A percentile compares a stretch with the other conserved stretches of the same genome.
phyloP scores from a whole-genome alignment of 768 basidiomycete genomes.

The Galerina marginata region DNA sequence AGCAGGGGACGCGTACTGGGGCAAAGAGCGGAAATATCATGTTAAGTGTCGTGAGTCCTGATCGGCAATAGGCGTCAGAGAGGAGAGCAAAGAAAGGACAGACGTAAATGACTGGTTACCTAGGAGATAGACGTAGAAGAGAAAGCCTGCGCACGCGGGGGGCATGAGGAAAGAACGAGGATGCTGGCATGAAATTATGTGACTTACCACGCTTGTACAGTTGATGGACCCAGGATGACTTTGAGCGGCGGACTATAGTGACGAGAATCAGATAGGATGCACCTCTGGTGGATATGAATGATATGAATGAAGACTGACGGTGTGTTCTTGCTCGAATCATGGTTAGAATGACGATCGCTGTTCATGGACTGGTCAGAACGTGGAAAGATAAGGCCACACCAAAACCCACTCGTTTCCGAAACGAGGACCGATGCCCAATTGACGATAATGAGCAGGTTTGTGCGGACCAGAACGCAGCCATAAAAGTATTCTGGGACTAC shows the following conservation, averaged over 20 bases:
- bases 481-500: neutral
- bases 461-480: slow-evolving; percentile 12
- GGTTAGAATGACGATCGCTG: slow-evolving; percentile 15
- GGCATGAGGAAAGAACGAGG: neutral
- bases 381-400: neutral
- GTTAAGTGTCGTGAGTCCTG: slow-evolving; percentile 19
- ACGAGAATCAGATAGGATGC: neutral
- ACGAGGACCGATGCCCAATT: slow-evolving; percentile 10
- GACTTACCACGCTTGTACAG: slow-evolving; percentile 22
- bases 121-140: slow-evolving; percentile 12
- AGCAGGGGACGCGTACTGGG: slow-evolving; percentile 4
- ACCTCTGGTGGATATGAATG: neutral
- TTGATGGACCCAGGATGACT: slow-evolving; percentile 22
- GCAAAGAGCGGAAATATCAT: slow-evolving; percentile 19
- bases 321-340: slow-evolving; percentile 14
- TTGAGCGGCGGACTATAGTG: slow-evolving; percentile 14
- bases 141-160: neutral
- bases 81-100: neutral
- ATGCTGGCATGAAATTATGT: neutral
- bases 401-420: slow-evolving; percentile 16
- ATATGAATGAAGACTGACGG: slow-evolving; percentile 5
- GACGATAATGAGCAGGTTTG: slow-evolving; percentile 5
- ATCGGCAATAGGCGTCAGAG: neutral
- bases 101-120: slow-evolving; percentile 5
- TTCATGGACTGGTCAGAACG: neutral